Base-by-base conservation (phyloP, 163 green algal genomes). In the Chlamydomonas reinhardtii region DNA sequence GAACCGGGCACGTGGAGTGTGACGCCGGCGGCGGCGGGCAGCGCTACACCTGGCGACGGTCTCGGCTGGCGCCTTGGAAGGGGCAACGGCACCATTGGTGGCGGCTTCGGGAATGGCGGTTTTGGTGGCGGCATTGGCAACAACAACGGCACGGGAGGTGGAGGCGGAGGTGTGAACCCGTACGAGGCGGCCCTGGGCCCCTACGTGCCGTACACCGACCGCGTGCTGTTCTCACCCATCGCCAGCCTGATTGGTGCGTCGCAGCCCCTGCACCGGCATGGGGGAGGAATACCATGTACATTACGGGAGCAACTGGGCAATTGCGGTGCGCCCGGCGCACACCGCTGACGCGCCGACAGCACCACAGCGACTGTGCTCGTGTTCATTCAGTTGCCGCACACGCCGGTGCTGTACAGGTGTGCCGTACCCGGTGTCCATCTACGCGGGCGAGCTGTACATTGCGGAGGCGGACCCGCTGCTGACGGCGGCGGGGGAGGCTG, bases 401-500 rank as follows among this genome's bases (percentile, higher is more conserved):
- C 48, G 48, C 14, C 12, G 12, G 48, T 14, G 14, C 48, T 14
- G 48, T n/a, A n/a, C 48, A 56, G 48, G 24, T 19, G 61, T 82
- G 59, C 84, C 84, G 25, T 89, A 89, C 75, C 68, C 76, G 0
- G 54, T 71, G 0, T 85, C 74, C 8, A 61, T 89, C 19, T 89
- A 89, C 37, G 54, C 75, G 29, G 84, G 84, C 27, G 31, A 20
- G 43, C 48, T 88, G 48, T 88, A 88, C 32, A 24, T 88, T 0
- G 73, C 82, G 32, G 82, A 88, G 82, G 82, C 74, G 15, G 82
- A 88, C 64, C 82, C 82, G 14, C 9, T 65, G 82, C 75, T 84
- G 32, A 37, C 74, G 27, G 69, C 74, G 12, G 54, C 48, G 32
- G 83, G 83, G 15, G 0, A 15, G 14, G 80, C 80, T 5, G 80